Evolutionary conservation across 176 grass and related monocot species (phyloP).

Genomic region (Alloteropsis semialata): DNA sequence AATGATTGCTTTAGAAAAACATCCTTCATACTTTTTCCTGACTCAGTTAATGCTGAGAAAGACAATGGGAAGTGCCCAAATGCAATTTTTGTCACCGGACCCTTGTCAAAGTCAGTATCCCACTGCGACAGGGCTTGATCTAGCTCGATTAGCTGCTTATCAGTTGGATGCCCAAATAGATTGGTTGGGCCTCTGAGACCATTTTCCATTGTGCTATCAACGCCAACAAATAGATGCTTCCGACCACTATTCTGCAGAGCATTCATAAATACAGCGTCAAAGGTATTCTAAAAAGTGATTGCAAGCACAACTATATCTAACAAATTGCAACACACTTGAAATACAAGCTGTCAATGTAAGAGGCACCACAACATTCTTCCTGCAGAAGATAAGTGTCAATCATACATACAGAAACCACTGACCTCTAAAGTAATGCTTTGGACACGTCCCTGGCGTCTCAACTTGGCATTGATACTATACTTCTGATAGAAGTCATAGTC

Average conservation of each 20-base stretch:
- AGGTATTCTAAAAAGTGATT: neutral
- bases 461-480: slow-evolving; percentile 74
- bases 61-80: slow-evolving; percentile 87
- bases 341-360: neutral
- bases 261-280: slow-evolving; percentile 18
- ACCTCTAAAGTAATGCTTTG: slow-evolving; percentile 87
- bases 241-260: slow-evolving; percentile 67
- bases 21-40: slow-evolving; percentile 76
- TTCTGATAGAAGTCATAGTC: slow-evolving; percentile 74
- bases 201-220: slow-evolving; percentile 79
- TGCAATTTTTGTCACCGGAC: slow-evolving; percentile 61
- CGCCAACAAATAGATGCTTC: slow-evolving; percentile 91
- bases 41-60: slow-evolving; percentile 81
- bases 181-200: slow-evolving; percentile 88
- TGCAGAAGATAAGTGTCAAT: neutral
- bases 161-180: slow-evolving; percentile 92
- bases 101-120: slow-evolving; percentile 48
- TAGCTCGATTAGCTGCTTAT: slow-evolving; percentile 62
- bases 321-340: neutral
- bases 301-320: neutral
- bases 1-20: slow-evolving; percentile 85
- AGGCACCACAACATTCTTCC: neutral
- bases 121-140: slow-evolving; percentile 71
- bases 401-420: slow-evolving; percentile 32
- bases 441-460: slow-evolving; percentile 50